These are phyloP conservation scores for Xylaria nigripes DNA, from an alignment of 495 filamentous ascomycete species.

Conservation along the genomic window DNA sequence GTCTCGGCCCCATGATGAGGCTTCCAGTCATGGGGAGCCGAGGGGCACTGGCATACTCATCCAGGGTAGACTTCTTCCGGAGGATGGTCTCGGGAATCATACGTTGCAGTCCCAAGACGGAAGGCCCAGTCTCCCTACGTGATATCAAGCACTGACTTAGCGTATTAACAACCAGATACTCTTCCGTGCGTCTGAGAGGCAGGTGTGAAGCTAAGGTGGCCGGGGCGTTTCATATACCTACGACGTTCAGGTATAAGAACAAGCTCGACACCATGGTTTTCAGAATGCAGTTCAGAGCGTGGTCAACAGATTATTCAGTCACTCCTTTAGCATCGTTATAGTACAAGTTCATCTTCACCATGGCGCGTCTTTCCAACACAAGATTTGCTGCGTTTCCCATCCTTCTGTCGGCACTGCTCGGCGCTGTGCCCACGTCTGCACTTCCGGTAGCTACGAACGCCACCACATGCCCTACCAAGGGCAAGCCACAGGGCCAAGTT, in stretches of 20 bases:
- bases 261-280: background rate
- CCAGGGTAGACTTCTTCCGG: background rate
- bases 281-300: background rate
- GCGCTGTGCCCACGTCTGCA: constrained; percentile 6
- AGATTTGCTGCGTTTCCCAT: constrained; percentile 7
- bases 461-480: constrained; percentile 15
- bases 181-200: too few species aligned
- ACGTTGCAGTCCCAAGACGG: background rate
- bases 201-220: too few species aligned
- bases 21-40: background rate
- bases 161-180: too few species aligned
- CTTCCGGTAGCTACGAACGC: background rate
- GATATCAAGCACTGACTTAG: too few species aligned
- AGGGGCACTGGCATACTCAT: background rate
- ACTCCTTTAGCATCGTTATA: background rate
- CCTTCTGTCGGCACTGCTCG: constrained; percentile 8
- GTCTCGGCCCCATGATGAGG: background rate
- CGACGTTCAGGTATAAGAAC: background rate
- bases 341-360: background rate
- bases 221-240: too few species aligned
- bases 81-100: background rate
- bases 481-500: constrained; percentile 17
- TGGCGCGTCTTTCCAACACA: constrained; percentile 12
- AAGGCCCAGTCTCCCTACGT: background rate
- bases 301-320: background rate